Conservation (phyloP, 768 basidiomycete genomes). For the Nevesoporus exiguus region DNA sequence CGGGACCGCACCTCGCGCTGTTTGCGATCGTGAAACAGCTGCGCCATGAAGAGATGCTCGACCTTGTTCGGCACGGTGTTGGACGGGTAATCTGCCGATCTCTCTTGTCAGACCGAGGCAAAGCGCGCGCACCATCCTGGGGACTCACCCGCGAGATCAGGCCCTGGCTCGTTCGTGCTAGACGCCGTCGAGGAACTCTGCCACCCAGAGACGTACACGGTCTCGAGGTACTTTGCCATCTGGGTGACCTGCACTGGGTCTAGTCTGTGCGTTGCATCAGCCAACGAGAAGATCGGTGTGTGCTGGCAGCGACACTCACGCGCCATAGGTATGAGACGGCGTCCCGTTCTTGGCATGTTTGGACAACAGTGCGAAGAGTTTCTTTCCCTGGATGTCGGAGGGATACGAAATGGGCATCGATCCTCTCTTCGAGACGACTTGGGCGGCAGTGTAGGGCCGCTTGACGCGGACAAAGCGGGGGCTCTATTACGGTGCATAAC, state of each 20-base stretch:
- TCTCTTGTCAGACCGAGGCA: constrained; percentile 1
- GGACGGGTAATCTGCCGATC: constrained; percentile 80
- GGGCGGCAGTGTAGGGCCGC: constrained; percentile 88
- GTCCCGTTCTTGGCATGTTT: constrained; percentile 75
- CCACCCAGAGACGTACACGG: constrained; percentile 98
- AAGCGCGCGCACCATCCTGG: not conserved
- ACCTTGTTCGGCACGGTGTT: constrained; percentile 99
- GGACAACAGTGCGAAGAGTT: constrained; percentile 72
- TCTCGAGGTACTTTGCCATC: constrained; percentile 98
- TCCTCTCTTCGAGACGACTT: constrained; percentile 93
- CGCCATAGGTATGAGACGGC: constrained; percentile 95
- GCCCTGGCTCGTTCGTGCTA: constrained; percentile 93
- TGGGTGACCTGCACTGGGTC: constrained; percentile 98
- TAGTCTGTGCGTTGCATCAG: constrained; percentile 52
- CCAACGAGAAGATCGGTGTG: constrained; percentile 18
- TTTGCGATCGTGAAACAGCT: constrained; percentile 98
- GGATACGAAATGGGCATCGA: constrained; percentile 84
- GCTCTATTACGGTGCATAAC: constrained; percentile 43
- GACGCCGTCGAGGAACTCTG: constrained; percentile 93
- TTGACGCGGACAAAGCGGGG: constrained; percentile 84
- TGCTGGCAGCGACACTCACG: constrained; percentile 51
- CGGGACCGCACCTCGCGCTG: constrained; percentile 78
- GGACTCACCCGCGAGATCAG: constrained; percentile 86
- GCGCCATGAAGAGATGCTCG: constrained; percentile 95
- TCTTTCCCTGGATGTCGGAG: constrained; percentile 80